Base-by-base conservation (phyloP, 345 rosid species). In the Citrus glauca region DNA sequence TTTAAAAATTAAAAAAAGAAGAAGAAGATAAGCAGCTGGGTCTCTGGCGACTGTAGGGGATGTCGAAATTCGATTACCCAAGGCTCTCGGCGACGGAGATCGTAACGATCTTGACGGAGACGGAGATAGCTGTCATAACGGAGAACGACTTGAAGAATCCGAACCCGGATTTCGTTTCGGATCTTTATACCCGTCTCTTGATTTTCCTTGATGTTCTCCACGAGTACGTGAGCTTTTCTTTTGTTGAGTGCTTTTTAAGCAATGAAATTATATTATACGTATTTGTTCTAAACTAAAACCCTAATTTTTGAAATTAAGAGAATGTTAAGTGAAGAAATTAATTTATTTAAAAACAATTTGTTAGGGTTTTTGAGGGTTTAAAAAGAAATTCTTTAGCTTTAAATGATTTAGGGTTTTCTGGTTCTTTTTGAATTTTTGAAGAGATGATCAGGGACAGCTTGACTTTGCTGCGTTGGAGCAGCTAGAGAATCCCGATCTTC, bases 401-500 rank as follows among this genome's bases (percentile, higher is more conserved):
- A 40, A 66, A 3, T 35, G 5, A 7, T 6, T 17, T 7, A 6
- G 33, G n/a, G 22, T 35, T 35, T 63, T 1, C 17, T 5, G 33
- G 8, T 73, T 28, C 24, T 7, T 55, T 40, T 69, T 14, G 45
- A 38, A 75, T 61, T 57, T 78, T 33, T 78, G 72, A 79, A 94
- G 99, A 72, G 98, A 91, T 75, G 98, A 93, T 24, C 85, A 83
- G 72, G 97, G 90, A 55, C 98, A 91, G 73, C 78, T 93, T 78
- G 98, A 90, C 56, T 94, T 94, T 72, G 83, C 86, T 10, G 95
- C 93, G 6, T 77, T 97, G 78, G 98, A 87, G 87, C 87, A 86
- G 82, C 82, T 97, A 25, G 99, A 97, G 89, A 94, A 91, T 77
- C 99, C 98, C n/a, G 95, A 94, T 66, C 83, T 82, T 75, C 93